A percentile compares a stretch with the other conserved stretches of the same genome.
phyloP scores from a whole-genome alignment of 768 basidiomycete genomes.

The Rhodotorula kratochvilovae region DNA sequence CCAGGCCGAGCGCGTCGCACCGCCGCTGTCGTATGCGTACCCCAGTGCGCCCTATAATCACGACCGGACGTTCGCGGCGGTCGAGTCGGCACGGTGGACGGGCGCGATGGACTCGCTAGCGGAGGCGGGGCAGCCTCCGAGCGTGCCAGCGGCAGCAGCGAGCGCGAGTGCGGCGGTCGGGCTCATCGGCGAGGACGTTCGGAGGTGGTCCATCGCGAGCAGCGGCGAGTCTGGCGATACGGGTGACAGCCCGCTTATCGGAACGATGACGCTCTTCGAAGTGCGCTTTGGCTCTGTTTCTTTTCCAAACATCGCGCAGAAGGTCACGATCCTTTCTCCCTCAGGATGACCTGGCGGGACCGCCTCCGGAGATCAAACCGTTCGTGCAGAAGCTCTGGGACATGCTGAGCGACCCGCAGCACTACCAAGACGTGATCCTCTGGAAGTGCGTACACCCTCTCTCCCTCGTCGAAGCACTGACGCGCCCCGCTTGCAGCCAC shows the following conservation, averaged over 20 bases:
- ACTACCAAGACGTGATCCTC: neutral
- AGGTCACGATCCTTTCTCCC: too few species aligned
- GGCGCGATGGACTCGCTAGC: neutral
- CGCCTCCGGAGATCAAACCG: slow-evolving; percentile 1
- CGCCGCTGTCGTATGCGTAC: too few species aligned
- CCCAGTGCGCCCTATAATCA: neutral
- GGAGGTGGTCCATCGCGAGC: neutral
- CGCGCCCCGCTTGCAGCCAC: neutral
- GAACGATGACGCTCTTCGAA: neutral
- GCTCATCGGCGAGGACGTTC: too few species aligned
- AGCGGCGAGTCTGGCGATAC: neutral
- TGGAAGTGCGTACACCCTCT: neutral
- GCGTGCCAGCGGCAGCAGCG: too few species aligned
- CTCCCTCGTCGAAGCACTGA: neutral
- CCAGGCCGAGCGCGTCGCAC: too few species aligned
- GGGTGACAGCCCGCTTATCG: neutral
- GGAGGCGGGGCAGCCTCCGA: too few species aligned
- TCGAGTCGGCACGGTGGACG: slow-evolving; percentile 21
- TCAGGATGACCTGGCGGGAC: neutral
- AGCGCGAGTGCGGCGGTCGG: too few species aligned
- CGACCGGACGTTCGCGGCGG: neutral
- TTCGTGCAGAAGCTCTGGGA: slow-evolving; percentile 20
- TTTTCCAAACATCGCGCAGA: too few species aligned
- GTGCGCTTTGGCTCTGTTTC: neutral
- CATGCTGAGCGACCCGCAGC: neutral